Evolutionary conservation across 2,329 filamentous ascomycete genomes (phyloP).

Genomic region (Colletotrichum caudatum): DNA sequence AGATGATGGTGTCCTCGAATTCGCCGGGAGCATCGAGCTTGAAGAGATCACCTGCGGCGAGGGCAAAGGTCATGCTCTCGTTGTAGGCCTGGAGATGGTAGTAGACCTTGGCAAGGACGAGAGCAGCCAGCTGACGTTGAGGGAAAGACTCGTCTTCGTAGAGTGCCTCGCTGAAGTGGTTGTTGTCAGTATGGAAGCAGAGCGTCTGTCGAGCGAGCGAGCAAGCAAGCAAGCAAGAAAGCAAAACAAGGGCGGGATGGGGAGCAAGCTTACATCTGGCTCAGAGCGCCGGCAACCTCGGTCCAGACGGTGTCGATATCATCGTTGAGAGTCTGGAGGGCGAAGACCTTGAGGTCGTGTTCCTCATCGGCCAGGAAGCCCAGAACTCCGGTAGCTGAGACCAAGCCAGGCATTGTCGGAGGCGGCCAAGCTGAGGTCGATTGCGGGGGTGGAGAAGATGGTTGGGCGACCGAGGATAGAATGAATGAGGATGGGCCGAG

Average conservation of each 20-base stretch:
- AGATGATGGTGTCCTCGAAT: conserved; percentile 99
- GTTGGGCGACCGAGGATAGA: conserved; percentile 9
- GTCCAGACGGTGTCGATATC: conserved; percentile 98
- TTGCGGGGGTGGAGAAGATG: conserved; percentile 11
- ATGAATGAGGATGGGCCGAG: conserved; percentile 1
- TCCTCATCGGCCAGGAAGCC: conserved; percentile 97
- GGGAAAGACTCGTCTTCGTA: conserved; percentile 97
- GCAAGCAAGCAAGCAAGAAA: background rate
- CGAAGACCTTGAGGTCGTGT: conserved; percentile 92
- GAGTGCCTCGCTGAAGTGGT: conserved; percentile 80
- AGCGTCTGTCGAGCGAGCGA: background rate
- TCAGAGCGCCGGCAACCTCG: conserved; percentile 91
- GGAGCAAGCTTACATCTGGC: conserved; percentile 79
- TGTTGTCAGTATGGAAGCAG: conserved; percentile 35
- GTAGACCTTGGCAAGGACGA: conserved; percentile 97
- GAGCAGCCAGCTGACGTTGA: conserved; percentile 91
- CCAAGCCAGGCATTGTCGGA: conserved; percentile 85
- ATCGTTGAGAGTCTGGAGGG: conserved; percentile 93
- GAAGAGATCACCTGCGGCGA: conserved; percentile 94
- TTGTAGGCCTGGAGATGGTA: conserved; percentile 99
- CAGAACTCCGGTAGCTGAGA: conserved; percentile 93
- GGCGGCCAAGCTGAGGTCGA: conserved; percentile 39
- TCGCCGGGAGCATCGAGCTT: conserved; percentile 91
- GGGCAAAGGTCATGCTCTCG: conserved; percentile 98
- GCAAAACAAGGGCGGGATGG: background rate